Percentiles rank a stretch among this genome's conserved stretches.
Conservation (phyloP, 306 rosid genomes). For the Sechiopsis laciniata region DNA sequence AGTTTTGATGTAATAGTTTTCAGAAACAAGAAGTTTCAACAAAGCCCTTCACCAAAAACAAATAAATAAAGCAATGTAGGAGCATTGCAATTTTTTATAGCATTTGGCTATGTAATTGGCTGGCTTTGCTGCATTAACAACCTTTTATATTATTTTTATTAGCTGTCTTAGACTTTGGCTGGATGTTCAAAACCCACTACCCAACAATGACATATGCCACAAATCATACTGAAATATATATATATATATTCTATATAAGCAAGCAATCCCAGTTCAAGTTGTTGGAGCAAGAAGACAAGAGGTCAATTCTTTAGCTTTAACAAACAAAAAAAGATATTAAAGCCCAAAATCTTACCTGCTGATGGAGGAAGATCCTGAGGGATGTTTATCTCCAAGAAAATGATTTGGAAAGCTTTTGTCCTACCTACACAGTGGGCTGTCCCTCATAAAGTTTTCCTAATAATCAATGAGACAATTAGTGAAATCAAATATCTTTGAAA, state of each 20-base stretch:
- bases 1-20: constrained; percentile 10
- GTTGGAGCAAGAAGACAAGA: constrained; percentile 14
- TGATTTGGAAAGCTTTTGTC: constrained; percentile 11
- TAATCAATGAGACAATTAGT: background rate
- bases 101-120: constrained; percentile 6
- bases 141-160: background rate
- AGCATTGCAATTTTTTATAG: constrained; percentile 1
- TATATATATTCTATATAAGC: background rate
- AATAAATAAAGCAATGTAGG: constrained; percentile 6
- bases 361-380: constrained; percentile 15
- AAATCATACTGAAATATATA: background rate
- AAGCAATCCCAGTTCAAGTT: constrained; percentile 12
- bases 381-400: constrained; percentile 16
- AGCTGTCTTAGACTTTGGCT: background rate
- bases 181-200: constrained; percentile 12
- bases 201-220: background rate
- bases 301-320: background rate
- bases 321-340: constrained; percentile 9
- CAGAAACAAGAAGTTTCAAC: constrained; percentile 4
- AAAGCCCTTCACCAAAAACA: constrained; percentile 3
- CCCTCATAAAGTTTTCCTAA: constrained; percentile 11
- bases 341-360: constrained; percentile 15
- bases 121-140: constrained; percentile 11
- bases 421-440: constrained; percentile 11
- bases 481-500: background rate